Evolutionary conservation across 139 green algal genomes (phyloP), one percentile per base, ranked within the genome.

Genomic region (Chlorella sp.): DNA sequence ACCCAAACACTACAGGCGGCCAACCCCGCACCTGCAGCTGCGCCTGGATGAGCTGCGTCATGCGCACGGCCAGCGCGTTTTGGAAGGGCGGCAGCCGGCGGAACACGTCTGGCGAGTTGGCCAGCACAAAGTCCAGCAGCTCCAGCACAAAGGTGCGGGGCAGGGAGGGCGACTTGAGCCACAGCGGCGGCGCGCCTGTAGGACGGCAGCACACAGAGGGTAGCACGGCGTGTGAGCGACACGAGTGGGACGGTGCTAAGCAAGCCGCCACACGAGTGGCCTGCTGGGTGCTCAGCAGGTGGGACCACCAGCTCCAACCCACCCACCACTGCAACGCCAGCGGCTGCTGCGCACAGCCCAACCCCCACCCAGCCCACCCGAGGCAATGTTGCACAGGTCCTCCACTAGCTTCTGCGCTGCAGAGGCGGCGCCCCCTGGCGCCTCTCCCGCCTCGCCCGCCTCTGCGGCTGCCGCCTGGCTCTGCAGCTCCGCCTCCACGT

Each of bases 111-210:
- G 90, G 74, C 16, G 89, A 89, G 68, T 95, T 90, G 48, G 79
- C 64, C 76, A 98, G 91, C 86, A 96, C 90, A 90, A 92, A 95
- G 83, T 98, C 93, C 73, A 98, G 86, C 51, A 96, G 82, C 72
- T 97, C 94, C 69, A 97, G 80, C 79, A 95, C 85, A 79, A 96
- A 95, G 8, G 89, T 80, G 24, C 91, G 86, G 0, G 88, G 89
- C n/a, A 94, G 82, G 26, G 87, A 69, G 9, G 92, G 92, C 30
- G 89, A 91, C 48, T 89, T 89, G 34, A 95, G 86, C 93, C 92
- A 95, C 46, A 34, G 44, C 16, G 88, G 79, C 46, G 73, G 79
- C 34, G 67, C 60, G 36, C 90, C 90, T 86, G 73, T 74, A 48
- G 9, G 48, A 16, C 4, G n/a, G n/a, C n/a, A n/a, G n/a, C n/a